phyloP scores from a whole-genome alignment of 176 grass and related monocot species.

The Lolium multiflorum region DNA sequence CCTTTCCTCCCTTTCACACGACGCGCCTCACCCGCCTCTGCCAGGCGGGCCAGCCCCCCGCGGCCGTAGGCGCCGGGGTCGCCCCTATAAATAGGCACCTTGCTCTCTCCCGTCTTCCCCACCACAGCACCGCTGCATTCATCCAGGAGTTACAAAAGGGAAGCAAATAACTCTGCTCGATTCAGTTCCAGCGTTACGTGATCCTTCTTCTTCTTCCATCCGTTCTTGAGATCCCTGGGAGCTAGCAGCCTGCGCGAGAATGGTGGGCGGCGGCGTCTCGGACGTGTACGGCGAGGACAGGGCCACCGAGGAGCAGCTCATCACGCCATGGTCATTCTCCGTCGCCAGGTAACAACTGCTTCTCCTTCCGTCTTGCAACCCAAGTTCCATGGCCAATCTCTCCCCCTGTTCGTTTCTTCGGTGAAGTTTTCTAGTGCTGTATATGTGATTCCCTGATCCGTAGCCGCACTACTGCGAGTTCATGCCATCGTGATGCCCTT shows the following conservation, averaged over 20 bases:
- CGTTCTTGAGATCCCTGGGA: neutral
- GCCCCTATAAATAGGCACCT: neutral
- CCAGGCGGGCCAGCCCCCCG: neutral
- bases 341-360: constrained; percentile 65
- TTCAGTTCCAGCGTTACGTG: neutral
- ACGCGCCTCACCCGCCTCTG: neutral
- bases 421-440: no score
- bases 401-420: no score
- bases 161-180: neutral
- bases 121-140: neutral
- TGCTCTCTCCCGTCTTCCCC: neutral
- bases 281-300: constrained; percentile 88
- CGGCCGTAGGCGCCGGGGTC: neutral
- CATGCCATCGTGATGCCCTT: neutral
- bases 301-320: constrained; percentile 84
- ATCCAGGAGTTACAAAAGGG: neutral
- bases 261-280: constrained; percentile 67
- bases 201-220: neutral
- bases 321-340: constrained; percentile 92
- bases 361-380: neutral
- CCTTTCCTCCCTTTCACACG: constrained; percentile 48
- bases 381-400: no score
- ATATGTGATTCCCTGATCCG: no score
- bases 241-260: constrained; percentile 7
- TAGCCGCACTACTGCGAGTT: no score